phyloP scores from a whole-genome alignment of 192 early-diverging fungal species.

The Umbelopsis isabellina region DNA sequence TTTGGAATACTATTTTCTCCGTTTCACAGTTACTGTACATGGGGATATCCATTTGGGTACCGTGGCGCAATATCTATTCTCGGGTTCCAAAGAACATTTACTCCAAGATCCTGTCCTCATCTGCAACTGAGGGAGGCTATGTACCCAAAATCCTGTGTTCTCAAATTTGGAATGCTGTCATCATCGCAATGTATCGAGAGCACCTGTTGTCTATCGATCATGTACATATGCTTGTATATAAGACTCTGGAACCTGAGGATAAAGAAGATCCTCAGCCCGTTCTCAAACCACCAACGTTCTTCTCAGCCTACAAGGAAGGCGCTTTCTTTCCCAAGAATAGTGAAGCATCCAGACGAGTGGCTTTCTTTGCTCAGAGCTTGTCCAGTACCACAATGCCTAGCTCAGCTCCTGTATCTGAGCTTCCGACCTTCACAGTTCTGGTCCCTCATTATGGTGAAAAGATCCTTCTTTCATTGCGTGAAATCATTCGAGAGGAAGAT shows the following conservation, averaged over 20 bases:
- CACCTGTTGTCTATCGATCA: slow-evolving; percentile 66
- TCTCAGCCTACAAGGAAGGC: slow-evolving; percentile 62
- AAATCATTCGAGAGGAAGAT: slow-evolving; percentile 76
- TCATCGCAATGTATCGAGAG: slow-evolving; percentile 72
- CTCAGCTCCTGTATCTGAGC: slow-evolving; percentile 64
- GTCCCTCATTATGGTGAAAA: slow-evolving; percentile 77
- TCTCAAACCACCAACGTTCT: slow-evolving; percentile 62
- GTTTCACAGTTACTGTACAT: slow-evolving; percentile 64
- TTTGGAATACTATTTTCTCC: slow-evolving; percentile 72
- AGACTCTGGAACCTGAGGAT: slow-evolving; percentile 52
- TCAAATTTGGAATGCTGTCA: slow-evolving; percentile 73
- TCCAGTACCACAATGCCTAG: slow-evolving; percentile 60
- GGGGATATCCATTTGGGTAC: slow-evolving; percentile 72
- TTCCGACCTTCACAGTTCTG: slow-evolving; percentile 73
- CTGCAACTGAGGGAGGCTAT: slow-evolving; percentile 62
- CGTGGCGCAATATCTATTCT: slow-evolving; percentile 69
- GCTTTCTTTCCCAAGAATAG: slow-evolving; percentile 46
- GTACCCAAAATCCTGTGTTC: slow-evolving; percentile 68
- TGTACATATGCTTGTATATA: slow-evolving; percentile 67
- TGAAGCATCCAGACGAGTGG: slow-evolving; percentile 68
- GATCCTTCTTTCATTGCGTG: slow-evolving; percentile 68
- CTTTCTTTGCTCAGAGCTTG: slow-evolving; percentile 76
- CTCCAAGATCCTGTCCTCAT: slow-evolving; percentile 63
- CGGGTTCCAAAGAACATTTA: slow-evolving; percentile 67
- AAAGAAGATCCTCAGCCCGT: slow-evolving; percentile 54